Evolutionary conservation across 805 yeast genomes (phyloP).

Genomic region (Lipomyces starkeyi): DNA sequence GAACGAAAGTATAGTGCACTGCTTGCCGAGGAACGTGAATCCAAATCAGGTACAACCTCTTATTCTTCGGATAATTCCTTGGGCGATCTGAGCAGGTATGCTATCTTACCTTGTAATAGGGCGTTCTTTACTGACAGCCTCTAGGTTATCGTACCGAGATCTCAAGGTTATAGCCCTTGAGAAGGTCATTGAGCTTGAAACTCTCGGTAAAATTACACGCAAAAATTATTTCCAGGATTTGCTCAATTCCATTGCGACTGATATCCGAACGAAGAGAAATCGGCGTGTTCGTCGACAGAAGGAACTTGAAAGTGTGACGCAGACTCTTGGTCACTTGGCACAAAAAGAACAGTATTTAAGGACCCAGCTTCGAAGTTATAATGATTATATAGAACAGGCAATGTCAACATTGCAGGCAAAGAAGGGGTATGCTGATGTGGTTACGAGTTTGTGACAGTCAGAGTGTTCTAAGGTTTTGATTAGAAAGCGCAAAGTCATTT

Average conservation of each 20-base stretch:
- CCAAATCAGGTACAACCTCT: conserved; percentile 33
- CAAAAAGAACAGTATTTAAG: conserved; percentile 55
- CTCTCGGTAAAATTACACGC: conserved; percentile 66
- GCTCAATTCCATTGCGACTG: conserved; percentile 81
- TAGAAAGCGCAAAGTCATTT: conserved; percentile 41
- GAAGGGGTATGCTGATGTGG: conserved; percentile 44
- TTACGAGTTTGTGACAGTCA: conserved; percentile 10
- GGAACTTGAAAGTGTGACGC: conserved; percentile 54
- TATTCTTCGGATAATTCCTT: conserved; percentile 39
- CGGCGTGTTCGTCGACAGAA: conserved; percentile 55
- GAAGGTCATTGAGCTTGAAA: conserved; percentile 75
- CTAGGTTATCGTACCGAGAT: conserved; percentile 62
- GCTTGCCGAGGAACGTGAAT: conserved; percentile 53
- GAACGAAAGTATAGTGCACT: conserved; percentile 68
- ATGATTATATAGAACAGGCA: conserved; percentile 57
- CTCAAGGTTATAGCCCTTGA: conserved; percentile 78
- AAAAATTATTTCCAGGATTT: conserved; percentile 76
- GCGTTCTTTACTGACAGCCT: not conserved
- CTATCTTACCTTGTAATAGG: not conserved
- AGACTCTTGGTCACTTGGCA: conserved; percentile 53
- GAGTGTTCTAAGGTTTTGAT: not conserved
- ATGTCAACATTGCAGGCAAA: conserved; percentile 56
- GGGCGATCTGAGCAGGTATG: conserved; percentile 24
- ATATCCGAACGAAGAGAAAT: conserved; percentile 65
- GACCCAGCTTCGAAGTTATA: conserved; percentile 52